Conservation (phyloP, 257 asterid genomes). For the Ilex aquifolium region DNA sequence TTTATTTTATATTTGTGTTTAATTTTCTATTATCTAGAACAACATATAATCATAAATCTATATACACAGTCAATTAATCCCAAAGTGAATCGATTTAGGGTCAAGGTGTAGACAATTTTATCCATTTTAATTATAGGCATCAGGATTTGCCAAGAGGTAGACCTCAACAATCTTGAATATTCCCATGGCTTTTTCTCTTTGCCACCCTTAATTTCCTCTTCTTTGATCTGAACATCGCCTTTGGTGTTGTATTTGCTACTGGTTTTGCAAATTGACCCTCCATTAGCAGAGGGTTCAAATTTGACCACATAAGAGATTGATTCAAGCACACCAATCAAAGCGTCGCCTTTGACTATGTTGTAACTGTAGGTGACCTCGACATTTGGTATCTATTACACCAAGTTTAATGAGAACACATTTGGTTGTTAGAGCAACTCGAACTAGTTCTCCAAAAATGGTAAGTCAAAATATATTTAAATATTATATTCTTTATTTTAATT, state of each 20-base stretch:
- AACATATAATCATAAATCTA: too few relatives aligned
- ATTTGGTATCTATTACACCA: too few relatives aligned
- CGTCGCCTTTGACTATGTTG: slow-evolving; percentile 47
- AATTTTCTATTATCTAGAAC: too few relatives aligned
- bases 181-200: slow-evolving; percentile 20
- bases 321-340: slow-evolving; percentile 29
- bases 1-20: too few relatives aligned
- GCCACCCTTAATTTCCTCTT: slow-evolving; percentile 35
- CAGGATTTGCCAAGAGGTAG: slow-evolving; percentile 28
- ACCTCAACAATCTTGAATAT: slow-evolving; percentile 29
- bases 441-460: too few relatives aligned
- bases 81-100: too few relatives aligned
- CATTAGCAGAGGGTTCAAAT: slow-evolving; percentile 32
- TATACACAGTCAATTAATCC: too few relatives aligned
- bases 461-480: too few relatives aligned
- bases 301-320: slow-evolving; percentile 30
- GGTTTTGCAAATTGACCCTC: slow-evolving; percentile 41
- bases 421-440: too few relatives aligned
- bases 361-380: slow-evolving; percentile 19
- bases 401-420: too few relatives aligned
- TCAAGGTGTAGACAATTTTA: too few relatives aligned
- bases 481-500: too few relatives aligned
- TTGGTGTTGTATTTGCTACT: slow-evolving; percentile 33
- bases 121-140: slow-evolving; percentile 12
- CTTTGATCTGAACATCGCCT: slow-evolving; percentile 25